These are phyloP conservation scores for Metschnikowia continentalis DNA, from an alignment of 805 yeast species.

Conservation along the genomic window DNA sequence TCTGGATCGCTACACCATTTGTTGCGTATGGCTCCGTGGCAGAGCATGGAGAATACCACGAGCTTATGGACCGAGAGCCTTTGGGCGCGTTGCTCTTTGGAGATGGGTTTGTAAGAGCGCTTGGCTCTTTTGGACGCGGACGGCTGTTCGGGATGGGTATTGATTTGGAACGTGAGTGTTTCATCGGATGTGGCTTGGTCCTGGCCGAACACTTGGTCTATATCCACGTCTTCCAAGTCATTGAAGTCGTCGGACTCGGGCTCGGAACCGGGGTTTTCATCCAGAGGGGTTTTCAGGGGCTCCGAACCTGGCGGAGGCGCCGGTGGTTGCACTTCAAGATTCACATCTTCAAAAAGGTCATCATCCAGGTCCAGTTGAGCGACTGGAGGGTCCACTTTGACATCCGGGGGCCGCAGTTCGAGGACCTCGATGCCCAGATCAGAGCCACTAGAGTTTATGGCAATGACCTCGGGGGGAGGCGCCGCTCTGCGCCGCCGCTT, in stretches of 20 bases:
- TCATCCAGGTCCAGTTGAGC: too few species aligned
- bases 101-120: conserved; percentile 34
- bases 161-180: conserved; percentile 16
- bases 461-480: conserved; percentile 4
- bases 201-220: conserved; percentile 14
- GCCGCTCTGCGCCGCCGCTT: conserved; percentile 8
- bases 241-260: conserved; percentile 34
- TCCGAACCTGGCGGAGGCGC: not conserved
- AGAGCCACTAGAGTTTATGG: conserved; percentile 6
- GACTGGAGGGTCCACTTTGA: too few species aligned
- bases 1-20: conserved; percentile 60
- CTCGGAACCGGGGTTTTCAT: not conserved
- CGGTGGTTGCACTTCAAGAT: conserved; percentile 15
- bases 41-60: conserved; percentile 53
- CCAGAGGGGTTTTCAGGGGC: not conserved
- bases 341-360: conserved; percentile 12
- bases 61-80: conserved; percentile 57
- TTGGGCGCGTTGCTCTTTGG: conserved; percentile 50
- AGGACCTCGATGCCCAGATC: conserved; percentile 9
- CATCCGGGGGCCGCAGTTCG: too few species aligned
- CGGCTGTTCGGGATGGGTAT: conserved; percentile 2
- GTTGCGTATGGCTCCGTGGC: conserved; percentile 68
- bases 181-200: conserved; percentile 1
- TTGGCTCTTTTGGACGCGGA: conserved; percentile 18
- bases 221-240: conserved; percentile 29